Evolutionary conservation across 1,284 basidiomycete species (phyloP).

Genomic region (Pseudozyma tsukubaensis): DNA sequence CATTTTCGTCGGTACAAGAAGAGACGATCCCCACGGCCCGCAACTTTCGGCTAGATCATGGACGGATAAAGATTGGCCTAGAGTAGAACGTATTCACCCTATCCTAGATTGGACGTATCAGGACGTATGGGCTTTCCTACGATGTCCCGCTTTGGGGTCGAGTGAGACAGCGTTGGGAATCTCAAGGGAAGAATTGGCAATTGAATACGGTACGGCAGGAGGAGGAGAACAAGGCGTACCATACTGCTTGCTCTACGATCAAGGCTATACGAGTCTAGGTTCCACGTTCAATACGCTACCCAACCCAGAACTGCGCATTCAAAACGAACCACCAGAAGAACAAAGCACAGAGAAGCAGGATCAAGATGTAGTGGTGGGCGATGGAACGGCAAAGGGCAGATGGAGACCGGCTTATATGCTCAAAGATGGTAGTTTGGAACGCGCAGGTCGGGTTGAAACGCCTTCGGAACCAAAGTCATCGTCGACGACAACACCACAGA

Average conservation of each 20-base stretch:
- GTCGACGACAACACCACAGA: neutral
- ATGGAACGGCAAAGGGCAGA: slow-evolving; percentile 39
- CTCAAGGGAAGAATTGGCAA: neutral
- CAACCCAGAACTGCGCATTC: slow-evolving; percentile 81
- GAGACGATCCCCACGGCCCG: slow-evolving; percentile 86
- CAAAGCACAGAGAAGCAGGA: neutral
- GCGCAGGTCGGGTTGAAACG: slow-evolving; percentile 71
- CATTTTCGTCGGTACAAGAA: slow-evolving; percentile 87
- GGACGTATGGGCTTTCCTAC: slow-evolving; percentile 89
- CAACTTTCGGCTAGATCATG: slow-evolving; percentile 37
- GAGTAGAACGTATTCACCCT: slow-evolving; percentile 90
- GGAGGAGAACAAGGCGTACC: slow-evolving; percentile 60
- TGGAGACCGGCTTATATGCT: slow-evolving; percentile 84
- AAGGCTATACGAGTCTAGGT: slow-evolving; percentile 95
- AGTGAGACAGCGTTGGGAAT: slow-evolving; percentile 57
- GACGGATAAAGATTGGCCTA: slow-evolving; percentile 78
- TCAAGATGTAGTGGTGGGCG: slow-evolving; percentile 13
- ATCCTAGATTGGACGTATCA: slow-evolving; percentile 93
- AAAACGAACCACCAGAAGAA: slow-evolving; percentile 18
- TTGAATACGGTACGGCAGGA: slow-evolving; percentile 26
- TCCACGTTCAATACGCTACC: slow-evolving; percentile 93
- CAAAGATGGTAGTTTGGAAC: slow-evolving; percentile 79
- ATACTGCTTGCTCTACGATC: slow-evolving; percentile 89
- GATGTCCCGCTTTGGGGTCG: slow-evolving; percentile 75
- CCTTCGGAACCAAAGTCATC: slow-evolving; percentile 1